These are phyloP conservation scores for Eremomyces bilateralis DNA, from an alignment of 495 filamentous ascomycete species.

Conservation along the genomic window DNA sequence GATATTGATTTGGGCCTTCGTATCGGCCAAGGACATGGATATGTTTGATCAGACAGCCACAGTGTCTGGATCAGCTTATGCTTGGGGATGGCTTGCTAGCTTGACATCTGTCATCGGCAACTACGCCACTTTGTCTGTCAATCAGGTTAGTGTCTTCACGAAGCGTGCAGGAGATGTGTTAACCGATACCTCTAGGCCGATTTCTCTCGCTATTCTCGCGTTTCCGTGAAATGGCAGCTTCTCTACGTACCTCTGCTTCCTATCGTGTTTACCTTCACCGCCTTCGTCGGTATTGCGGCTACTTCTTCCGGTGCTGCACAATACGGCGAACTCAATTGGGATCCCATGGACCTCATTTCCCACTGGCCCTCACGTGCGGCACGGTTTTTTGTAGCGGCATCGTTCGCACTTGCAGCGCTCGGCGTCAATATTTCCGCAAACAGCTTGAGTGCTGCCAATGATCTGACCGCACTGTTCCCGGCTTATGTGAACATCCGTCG, in stretches of 20 bases:
- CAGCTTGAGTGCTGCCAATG: constrained; percentile 34
- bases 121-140: constrained; percentile 16
- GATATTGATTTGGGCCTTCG: constrained; percentile 30
- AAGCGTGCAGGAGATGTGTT: not conserved
- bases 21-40: constrained; percentile 25
- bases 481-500: constrained; percentile 35
- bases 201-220: constrained; percentile 35
- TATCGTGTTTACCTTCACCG: constrained; percentile 31
- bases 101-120: constrained; percentile 15
- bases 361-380: constrained; percentile 31
- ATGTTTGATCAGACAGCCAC: constrained; percentile 25
- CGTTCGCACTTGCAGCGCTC: constrained; percentile 29
- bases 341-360: constrained; percentile 29
- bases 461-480: constrained; percentile 34
- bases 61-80: constrained; percentile 22
- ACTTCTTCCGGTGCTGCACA: constrained; percentile 14
- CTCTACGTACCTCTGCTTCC: constrained; percentile 35
- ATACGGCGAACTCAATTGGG: constrained; percentile 32
- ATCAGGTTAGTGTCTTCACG: constrained; percentile 5
- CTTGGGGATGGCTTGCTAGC: constrained; percentile 11
- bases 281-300: constrained; percentile 16
- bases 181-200: constrained; percentile 21
- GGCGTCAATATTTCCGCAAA: constrained; percentile 41
- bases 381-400: constrained; percentile 33
- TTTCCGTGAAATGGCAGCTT: constrained; percentile 27